Base-by-base conservation (phyloP, 2,329 filamentous ascomycete genomes). In the Coniella lustricola region DNA sequence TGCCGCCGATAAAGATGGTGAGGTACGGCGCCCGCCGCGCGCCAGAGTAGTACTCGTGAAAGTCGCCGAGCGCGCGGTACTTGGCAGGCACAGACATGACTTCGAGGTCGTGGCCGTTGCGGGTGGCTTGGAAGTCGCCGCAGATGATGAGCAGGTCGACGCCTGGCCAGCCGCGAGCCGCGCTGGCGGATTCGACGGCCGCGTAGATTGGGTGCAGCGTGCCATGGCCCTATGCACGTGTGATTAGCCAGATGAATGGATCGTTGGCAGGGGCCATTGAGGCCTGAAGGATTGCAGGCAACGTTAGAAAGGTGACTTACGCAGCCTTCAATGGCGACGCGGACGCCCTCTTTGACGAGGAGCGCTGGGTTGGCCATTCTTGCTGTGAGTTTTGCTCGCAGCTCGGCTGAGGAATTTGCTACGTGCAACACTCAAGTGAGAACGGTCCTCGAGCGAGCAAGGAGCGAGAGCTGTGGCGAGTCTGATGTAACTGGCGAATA, bases 121-220 rank as follows among this genome's bases (percentile, higher is more conserved):
- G 87, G 8, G 49, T 49, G 8, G 33, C 90, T 82, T 96, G 89
- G 56, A 98, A 98, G 63, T 98, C 93, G 22, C 93, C 93, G 48
- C 91, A 89, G 59, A 98, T 95, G 60, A 98, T 94, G 56, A 98
- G 70, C 10, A 96, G 69, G 64, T 98, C 93, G 25, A 97, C 81
- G 31, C 77, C 80, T 55, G 85, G 74, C 90, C 91, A 96, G 20
- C 77, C 77, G 58, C 86, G 85, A 39, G 76, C 71, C 55, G 80
- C 72, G 64, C 84, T 87, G 9, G 88, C 76, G 54, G 79, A 74
- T 35, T 77, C 71, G 21, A 95, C 79, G 1, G 87, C 84, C 1
- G 85, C 80, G 65, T 97, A 98, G 57, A 98, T 97, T 49, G 88
- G 86, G 63, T 97, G 79, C 45, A 98, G 79, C 1, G 84, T 88